Conservation (phyloP, 2,329 filamentous ascomycete genomes). For the Colletotrichum camelliae region DNA sequence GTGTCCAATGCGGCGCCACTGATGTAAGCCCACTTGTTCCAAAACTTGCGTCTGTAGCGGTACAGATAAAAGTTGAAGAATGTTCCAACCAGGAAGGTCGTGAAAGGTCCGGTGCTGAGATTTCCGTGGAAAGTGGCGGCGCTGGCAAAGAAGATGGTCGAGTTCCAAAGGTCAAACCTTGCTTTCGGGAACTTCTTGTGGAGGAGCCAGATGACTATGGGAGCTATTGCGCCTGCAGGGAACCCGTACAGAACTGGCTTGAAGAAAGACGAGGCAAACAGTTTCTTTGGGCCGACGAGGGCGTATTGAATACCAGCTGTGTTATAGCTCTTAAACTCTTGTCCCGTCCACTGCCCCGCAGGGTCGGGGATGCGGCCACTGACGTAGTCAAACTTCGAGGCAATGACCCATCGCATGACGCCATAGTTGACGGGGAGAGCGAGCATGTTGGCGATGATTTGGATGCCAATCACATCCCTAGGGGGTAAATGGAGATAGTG, state of each 20-base stretch:
- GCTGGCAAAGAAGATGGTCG: conserved; percentile 65
- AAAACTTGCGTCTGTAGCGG: conserved; percentile 58
- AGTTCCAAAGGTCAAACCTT: conserved; percentile 64
- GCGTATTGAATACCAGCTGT: conserved; percentile 66
- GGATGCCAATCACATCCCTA: conserved; percentile 58
- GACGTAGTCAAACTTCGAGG: conserved; percentile 61
- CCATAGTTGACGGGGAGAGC: conserved; percentile 61
- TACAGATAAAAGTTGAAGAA: conserved; percentile 66
- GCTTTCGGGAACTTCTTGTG: conserved; percentile 57
- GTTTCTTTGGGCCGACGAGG: conserved; percentile 48
- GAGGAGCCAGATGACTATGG: conserved; percentile 53
- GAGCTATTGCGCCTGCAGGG: conserved; percentile 51
- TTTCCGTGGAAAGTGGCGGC: conserved; percentile 65
- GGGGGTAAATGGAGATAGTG: conserved; percentile 69
- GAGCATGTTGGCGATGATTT: conserved; percentile 16
- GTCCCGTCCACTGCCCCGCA: conserved; percentile 66
- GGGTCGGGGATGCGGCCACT: conserved; percentile 56
- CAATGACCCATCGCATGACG: conserved; percentile 64
- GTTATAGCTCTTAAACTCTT: conserved; percentile 55
- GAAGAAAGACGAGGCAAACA: conserved; percentile 55
- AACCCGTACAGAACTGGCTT: conserved; percentile 57
- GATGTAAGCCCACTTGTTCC: conserved; percentile 66
- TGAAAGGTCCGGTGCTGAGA: conserved; percentile 63
- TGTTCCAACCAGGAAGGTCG: conserved; percentile 62
- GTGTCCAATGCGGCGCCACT: conserved; percentile 67